These are phyloP conservation scores for Teratosphaeria zuluensis DNA, from an alignment of 2,329 filamentous ascomycete species.

Conservation along the genomic window DNA sequence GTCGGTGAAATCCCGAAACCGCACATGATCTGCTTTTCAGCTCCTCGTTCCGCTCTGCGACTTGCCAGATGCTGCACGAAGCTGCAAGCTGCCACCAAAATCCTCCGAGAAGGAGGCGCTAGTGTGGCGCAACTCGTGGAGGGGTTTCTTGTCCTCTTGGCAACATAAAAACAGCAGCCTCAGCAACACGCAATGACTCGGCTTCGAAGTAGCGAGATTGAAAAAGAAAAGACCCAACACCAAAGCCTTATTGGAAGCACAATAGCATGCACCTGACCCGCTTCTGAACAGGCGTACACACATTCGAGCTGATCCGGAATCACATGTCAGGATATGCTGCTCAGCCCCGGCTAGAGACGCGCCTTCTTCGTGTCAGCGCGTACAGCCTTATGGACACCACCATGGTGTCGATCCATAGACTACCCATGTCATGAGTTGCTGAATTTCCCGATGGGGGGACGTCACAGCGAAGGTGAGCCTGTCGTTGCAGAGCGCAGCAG, in stretches of 20 bases:
- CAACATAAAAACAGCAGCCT: too few relatives aligned
- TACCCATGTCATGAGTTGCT: neutral
- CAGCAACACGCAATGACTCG: too few relatives aligned
- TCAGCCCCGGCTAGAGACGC: neutral
- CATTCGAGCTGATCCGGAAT: neutral
- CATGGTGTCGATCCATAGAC: neutral
- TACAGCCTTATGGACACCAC: neutral
- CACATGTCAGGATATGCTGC: neutral
- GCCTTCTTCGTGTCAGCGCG: neutral
- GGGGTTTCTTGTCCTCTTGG: too few relatives aligned
- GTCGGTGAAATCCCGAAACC: too few relatives aligned
- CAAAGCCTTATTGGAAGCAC: neutral
- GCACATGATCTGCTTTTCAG: too few relatives aligned
- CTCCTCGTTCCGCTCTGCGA: neutral
- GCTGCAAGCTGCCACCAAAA: too few relatives aligned
- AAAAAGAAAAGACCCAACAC: too few relatives aligned
- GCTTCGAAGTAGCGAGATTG: too few relatives aligned
- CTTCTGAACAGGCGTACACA: too few relatives aligned
- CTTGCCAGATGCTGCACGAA: neutral
- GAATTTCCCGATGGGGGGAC: neutral
- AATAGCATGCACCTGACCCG: too few relatives aligned
- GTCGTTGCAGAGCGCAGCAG: neutral
- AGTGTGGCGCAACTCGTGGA: too few relatives aligned
- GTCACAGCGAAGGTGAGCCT: neutral
- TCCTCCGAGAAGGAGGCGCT: too few relatives aligned